Conservation (phyloP, 2,329 filamentous ascomycete genomes). For the Colletotrichum agaves region DNA sequence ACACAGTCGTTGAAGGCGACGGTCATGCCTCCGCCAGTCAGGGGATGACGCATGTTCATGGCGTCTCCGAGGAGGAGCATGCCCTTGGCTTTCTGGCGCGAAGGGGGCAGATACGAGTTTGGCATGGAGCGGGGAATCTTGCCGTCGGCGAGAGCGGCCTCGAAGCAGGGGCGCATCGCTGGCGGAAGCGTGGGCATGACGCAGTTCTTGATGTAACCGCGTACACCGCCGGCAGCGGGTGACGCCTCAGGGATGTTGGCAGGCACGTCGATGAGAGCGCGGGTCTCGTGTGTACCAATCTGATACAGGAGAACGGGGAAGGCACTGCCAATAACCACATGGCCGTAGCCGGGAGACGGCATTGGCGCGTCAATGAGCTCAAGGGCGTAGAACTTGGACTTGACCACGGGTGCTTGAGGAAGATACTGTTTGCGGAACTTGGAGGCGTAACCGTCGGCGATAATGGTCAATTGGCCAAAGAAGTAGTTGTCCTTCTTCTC, state of each 20-base stretch:
- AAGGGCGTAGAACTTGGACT: slow-evolving; percentile 91
- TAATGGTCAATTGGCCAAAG: slow-evolving; percentile 88
- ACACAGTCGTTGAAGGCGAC: slow-evolving; percentile 95
- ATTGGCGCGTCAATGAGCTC: slow-evolving; percentile 90
- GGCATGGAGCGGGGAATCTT: slow-evolving; percentile 88
- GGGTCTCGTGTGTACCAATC: slow-evolving; percentile 94
- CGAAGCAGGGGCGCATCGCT: slow-evolving; percentile 77
- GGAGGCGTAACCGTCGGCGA: slow-evolving; percentile 92
- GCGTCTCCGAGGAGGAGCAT: slow-evolving; percentile 91
- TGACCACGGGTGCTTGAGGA: slow-evolving; percentile 72
- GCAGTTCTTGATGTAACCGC: slow-evolving; percentile 81
- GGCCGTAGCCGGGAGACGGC: slow-evolving; percentile 79
- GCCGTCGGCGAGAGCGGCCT: slow-evolving; percentile 79
- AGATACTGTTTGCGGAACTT: slow-evolving; percentile 89
- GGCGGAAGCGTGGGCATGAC: slow-evolving; percentile 83
- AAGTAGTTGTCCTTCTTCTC: slow-evolving; percentile 76
- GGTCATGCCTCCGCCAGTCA: slow-evolving; percentile 98
- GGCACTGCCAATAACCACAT: slow-evolving; percentile 84
- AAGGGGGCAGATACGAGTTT: slow-evolving; percentile 90
- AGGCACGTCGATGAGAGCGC: slow-evolving; percentile 89
- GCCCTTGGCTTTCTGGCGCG: slow-evolving; percentile 65
- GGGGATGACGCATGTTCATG: slow-evolving; percentile 98
- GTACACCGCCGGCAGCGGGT: slow-evolving; percentile 81
- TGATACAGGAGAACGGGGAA: slow-evolving; percentile 91
- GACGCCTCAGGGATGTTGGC: slow-evolving; percentile 79